Evolutionary conservation across 768 basidiomycete genomes (phyloP).

Genomic region (Arthromyces matolae): DNA sequence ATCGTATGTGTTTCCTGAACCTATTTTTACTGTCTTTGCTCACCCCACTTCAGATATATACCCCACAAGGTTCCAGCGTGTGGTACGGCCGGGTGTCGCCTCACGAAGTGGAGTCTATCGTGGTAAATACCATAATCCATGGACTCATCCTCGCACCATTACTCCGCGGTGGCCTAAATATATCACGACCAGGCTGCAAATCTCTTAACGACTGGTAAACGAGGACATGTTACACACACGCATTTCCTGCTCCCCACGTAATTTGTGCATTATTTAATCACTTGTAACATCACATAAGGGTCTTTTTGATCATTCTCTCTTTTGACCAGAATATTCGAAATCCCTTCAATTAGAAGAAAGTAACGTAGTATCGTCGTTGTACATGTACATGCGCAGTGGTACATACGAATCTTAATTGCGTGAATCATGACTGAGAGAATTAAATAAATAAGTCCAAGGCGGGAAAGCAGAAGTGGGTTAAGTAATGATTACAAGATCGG

Average conservation of each 20-base stretch:
- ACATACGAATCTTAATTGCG: constrained; percentile 18
- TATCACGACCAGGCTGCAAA: constrained; percentile 64
- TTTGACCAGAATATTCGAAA: background rate
- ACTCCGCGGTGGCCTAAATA: constrained; percentile 81
- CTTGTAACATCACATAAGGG: too few species aligned
- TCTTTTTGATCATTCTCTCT: constrained; percentile 2
- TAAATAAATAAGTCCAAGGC: constrained; percentile 13
- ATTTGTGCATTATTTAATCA: too few species aligned
- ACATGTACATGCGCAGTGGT: constrained; percentile 15
- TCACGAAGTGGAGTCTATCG: constrained; percentile 82
- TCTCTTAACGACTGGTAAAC: constrained; percentile 70
- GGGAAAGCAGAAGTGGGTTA: too few species aligned
- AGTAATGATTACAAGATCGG: constrained; percentile 10
- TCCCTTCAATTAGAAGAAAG: constrained; percentile 15
- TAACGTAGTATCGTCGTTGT: constrained; percentile 18
- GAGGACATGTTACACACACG: too few species aligned
- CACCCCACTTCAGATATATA: constrained; percentile 63
- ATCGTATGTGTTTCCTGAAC: constrained; percentile 53
- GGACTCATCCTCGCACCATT: constrained; percentile 84
- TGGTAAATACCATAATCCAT: constrained; percentile 80
- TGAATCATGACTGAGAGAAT: constrained; percentile 5
- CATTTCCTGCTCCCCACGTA: too few species aligned
- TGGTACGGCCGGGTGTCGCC: constrained; percentile 96
- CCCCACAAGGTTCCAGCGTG: constrained; percentile 77
- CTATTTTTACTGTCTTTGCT: background rate